Conservation (phyloP, 1,139 yeast species). For the Sugiyamaella paludigena region DNA sequence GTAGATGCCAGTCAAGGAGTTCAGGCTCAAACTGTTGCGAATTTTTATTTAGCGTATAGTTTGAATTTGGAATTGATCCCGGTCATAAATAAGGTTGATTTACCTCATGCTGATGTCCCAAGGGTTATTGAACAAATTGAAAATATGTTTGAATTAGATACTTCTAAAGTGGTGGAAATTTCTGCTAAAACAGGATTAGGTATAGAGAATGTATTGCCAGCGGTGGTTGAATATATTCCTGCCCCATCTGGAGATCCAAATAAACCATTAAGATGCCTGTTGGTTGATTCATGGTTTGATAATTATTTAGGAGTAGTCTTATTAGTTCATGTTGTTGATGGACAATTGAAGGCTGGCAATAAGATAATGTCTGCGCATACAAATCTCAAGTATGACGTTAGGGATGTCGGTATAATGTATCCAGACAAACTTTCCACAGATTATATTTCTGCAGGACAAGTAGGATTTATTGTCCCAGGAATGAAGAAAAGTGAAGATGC, state of each 20-base stretch:
- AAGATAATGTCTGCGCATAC: slow-evolving; percentile 78
- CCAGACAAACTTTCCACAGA: slow-evolving; percentile 71
- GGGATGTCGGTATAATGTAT: slow-evolving; percentile 93
- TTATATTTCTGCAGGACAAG: slow-evolving; percentile 78
- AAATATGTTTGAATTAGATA: slow-evolving; percentile 73
- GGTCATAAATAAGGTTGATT: slow-evolving; percentile 86
- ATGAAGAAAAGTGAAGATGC: slow-evolving; percentile 89
- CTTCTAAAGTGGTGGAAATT: slow-evolving; percentile 75
- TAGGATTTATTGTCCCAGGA: slow-evolving; percentile 90
- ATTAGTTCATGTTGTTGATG: slow-evolving; percentile 82
- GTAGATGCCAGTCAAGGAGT: slow-evolving; percentile 97
- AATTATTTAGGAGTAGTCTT: slow-evolving; percentile 90
- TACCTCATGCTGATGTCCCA: slow-evolving; percentile 83
- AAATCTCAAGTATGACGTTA: slow-evolving; percentile 71
- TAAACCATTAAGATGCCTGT: slow-evolving; percentile 67
- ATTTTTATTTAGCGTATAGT: slow-evolving; percentile 84
- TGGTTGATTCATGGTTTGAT: slow-evolving; percentile 98
- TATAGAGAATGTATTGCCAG: slow-evolving; percentile 73
- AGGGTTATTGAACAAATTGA: slow-evolving; percentile 81
- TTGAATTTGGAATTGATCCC: slow-evolving; percentile 82
- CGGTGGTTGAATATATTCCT: slow-evolving; percentile 75
- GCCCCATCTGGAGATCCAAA: slow-evolving; percentile 57
- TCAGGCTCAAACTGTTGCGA: slow-evolving; percentile 97
- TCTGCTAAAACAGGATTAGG: slow-evolving; percentile 91
- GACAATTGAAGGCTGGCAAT: slow-evolving; percentile 68